A percentile compares a stretch with the other conserved stretches of the same genome.
These are phyloP conservation scores for Gaeumannomyces sp. DNA, from an alignment of 2,329 filamentous ascomycete genomes.

Conservation along the genomic window DNA sequence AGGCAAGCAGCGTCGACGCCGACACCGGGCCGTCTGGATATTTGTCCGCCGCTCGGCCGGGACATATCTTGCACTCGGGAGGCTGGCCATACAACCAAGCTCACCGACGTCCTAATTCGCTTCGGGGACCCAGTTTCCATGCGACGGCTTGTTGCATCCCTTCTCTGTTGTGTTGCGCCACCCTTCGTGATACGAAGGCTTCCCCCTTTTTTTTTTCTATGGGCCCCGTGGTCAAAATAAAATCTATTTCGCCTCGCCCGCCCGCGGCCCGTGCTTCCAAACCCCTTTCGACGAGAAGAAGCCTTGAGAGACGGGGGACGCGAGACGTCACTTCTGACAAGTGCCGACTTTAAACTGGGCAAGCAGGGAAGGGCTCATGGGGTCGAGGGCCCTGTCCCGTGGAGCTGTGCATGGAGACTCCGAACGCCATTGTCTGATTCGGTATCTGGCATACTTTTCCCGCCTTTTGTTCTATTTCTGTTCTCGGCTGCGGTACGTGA, in stretches of 20 bases:
- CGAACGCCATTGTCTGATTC: too few species aligned
- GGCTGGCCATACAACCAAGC: background rate
- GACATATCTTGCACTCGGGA: too few species aligned
- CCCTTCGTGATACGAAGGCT: background rate
- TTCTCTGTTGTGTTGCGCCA: background rate
- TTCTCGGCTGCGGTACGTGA: too few species aligned
- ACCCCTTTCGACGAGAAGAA: background rate
- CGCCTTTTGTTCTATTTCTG: too few species aligned
- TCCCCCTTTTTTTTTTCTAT: background rate
- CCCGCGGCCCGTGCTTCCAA: background rate
- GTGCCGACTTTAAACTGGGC: background rate
- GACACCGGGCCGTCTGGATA: background rate
- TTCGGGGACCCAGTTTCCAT: background rate
- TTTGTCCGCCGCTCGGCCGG: background rate
- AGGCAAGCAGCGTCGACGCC: background rate
- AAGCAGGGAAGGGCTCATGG: background rate
- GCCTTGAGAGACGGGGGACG: background rate
- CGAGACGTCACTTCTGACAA: background rate
- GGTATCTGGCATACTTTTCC: too few species aligned
- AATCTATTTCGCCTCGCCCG: background rate
- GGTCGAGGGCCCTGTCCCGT: background rate
- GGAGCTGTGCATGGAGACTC: too few species aligned
- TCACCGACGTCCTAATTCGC: background rate
- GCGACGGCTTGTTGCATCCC: background rate
- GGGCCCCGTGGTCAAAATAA: background rate